These are phyloP conservation scores for Aspergillus novofumigatus DNA, from an alignment of 2,329 filamentous ascomycete species.

Conservation along the genomic window DNA sequence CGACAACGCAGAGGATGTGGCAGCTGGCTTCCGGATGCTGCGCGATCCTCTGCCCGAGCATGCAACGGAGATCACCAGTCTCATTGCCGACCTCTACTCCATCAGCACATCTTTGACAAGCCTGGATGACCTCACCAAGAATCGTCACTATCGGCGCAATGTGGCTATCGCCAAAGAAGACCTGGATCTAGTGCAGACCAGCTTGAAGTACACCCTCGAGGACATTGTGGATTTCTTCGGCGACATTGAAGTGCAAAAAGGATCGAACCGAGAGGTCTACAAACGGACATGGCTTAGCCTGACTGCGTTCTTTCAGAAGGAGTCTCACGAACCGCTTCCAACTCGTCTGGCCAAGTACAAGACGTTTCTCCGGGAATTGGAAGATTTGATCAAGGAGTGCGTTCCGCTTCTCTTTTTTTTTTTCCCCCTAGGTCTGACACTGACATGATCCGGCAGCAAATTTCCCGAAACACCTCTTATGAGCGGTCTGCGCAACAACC, in stretches of 20 bases:
- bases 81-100: constrained; percentile 53
- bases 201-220: constrained; percentile 49
- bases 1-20: constrained; percentile 51
- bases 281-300: constrained; percentile 50
- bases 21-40: constrained; percentile 48
- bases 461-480: constrained; percentile 23
- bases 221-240: constrained; percentile 48
- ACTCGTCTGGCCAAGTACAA: constrained; percentile 49
- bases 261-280: constrained; percentile 35
- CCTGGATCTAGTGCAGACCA: constrained; percentile 46
- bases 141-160: constrained; percentile 36
- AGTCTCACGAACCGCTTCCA: constrained; percentile 45
- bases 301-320: constrained; percentile 41
- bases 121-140: constrained; percentile 43
- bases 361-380: constrained; percentile 45
- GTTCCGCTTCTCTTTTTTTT: constrained; percentile 8
- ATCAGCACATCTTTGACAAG: constrained; percentile 49
- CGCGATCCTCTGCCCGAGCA: constrained; percentile 48
- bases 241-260: constrained; percentile 29
- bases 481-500: constrained; percentile 19
- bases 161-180: constrained; percentile 44
- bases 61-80: constrained; percentile 49
- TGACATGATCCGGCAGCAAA: constrained; percentile 18
- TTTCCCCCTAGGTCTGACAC: neutral
- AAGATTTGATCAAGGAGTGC: constrained; percentile 46